Evolutionary conservation across 176 grass and related monocot species (phyloP), one percentile per base, ranked within the genome.

Genomic region (Carex pumila): DNA sequence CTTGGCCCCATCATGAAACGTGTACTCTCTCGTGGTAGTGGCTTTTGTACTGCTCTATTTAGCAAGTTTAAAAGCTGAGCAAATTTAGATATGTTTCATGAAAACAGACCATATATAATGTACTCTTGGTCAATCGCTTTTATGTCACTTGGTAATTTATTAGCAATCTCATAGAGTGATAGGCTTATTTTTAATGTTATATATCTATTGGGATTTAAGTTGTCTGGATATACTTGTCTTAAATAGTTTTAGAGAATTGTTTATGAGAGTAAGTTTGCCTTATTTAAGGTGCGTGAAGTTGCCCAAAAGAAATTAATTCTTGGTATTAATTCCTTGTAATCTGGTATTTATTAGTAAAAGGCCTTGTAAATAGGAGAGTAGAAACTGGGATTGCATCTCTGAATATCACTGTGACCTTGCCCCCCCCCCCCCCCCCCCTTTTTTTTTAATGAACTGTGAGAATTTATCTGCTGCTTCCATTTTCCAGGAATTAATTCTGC

Each of bases 401-500:
- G 22, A 78, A 78, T 78, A 53, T 74, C 11, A 52, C 19, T 58
- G 76, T 72, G 84, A 73, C 19, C 12, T 39, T 15, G 62, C 61
- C 74, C 6, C n/a, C 61, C 74, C 6, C 61, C 74, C 6, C 61
- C 74, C 6, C 61, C 74, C 6, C 61, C 74, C 6, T 79, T 65
- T 25, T 25, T 25, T 25, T 25, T 25, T 25, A 25, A 25, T 25
- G 25, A 25, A 25, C 25, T 25, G 25, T 25, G 25, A 25, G 25
- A 25, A 25, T 25, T 25, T 25, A 25, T 25, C 25, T 25, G 25
- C 25, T 84, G 65, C 90, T 88, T 87, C 73, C 36, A 83, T 90
- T 90, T 75, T 87, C 80, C 91, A 97, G 86, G 93, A 41, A 84
- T 69, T 47, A 75, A 69, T 49, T 85, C 30, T 79, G 73, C 75